These are phyloP conservation scores for Pseudopyricularia javanii DNA, from an alignment of 2,329 filamentous ascomycete species.

Conservation along the genomic window DNA sequence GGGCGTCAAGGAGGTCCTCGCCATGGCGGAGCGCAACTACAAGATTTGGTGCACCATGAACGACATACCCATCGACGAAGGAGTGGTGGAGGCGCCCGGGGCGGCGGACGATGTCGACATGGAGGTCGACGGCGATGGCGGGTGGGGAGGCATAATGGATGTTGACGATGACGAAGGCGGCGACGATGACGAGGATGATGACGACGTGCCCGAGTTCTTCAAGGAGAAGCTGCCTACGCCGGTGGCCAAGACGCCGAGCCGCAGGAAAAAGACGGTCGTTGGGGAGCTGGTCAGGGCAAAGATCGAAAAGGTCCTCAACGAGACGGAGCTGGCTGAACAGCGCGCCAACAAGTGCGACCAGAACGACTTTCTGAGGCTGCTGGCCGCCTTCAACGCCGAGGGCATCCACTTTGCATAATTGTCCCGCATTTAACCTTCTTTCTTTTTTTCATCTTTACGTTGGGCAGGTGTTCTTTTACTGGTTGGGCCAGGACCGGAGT, in stretches of 20 bases:
- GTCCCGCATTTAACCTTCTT: neutral
- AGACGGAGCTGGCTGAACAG: slow-evolving; percentile 70
- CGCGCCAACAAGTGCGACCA: slow-evolving; percentile 81
- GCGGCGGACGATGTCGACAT: slow-evolving; percentile 16
- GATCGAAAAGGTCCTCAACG: slow-evolving; percentile 72
- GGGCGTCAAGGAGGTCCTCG: slow-evolving; percentile 67
- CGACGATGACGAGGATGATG: slow-evolving; percentile 38
- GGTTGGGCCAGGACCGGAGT: neutral
- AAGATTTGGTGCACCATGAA: slow-evolving; percentile 82
- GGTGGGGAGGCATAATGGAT: slow-evolving; percentile 17
- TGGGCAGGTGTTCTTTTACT: neutral
- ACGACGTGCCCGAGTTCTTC: slow-evolving; percentile 77
- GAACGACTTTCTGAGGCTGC: slow-evolving; percentile 74
- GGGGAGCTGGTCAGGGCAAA: slow-evolving; percentile 76
- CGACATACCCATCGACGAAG: slow-evolving; percentile 65
- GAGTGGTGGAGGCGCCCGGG: slow-evolving; percentile 27
- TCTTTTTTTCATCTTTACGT: neutral
- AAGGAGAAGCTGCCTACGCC: slow-evolving; percentile 38
- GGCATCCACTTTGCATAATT: slow-evolving; percentile 77
- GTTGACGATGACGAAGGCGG: slow-evolving; percentile 29
- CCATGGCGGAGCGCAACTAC: slow-evolving; percentile 80
- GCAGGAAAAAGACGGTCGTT: slow-evolving; percentile 69
- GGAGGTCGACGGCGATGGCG: slow-evolving; percentile 25
- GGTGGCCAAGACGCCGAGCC: slow-evolving; percentile 45
- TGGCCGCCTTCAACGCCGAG: slow-evolving; percentile 77